These are phyloP conservation scores for Collariella sp. DNA, from an alignment of 495 filamentous ascomycete genomes.

Conservation along the genomic window DNA sequence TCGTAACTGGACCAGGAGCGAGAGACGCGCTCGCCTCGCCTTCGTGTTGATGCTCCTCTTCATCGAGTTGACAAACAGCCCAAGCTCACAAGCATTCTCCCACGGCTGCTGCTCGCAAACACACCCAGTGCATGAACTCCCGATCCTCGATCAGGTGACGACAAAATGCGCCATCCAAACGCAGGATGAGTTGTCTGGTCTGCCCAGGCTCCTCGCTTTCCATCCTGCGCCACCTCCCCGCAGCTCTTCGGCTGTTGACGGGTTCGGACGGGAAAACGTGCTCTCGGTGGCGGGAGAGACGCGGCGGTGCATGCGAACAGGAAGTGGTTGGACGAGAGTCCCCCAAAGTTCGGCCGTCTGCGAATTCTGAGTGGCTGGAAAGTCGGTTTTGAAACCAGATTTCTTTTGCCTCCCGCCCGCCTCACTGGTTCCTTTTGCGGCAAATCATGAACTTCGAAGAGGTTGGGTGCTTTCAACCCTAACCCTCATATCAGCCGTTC, in stretches of 20 bases:
- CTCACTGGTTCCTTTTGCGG: slow-evolving; percentile 14
- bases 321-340: slow-evolving; percentile 16
- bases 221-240: slow-evolving; percentile 1
- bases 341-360: slow-evolving; percentile 1
- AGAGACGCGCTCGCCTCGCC: slow-evolving; percentile 9
- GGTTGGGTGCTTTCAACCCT: background rate
- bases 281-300: background rate
- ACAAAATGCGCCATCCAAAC: slow-evolving; percentile 23
- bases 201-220: background rate
- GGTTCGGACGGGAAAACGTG: background rate
- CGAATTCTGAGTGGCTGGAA: slow-evolving; percentile 18
- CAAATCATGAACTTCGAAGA: slow-evolving; percentile 9
- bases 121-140: slow-evolving; percentile 20
- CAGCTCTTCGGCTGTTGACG: slow-evolving; percentile 5
- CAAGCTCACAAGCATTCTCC: slow-evolving; percentile 4
- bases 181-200: slow-evolving; percentile 23
- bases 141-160: slow-evolving; percentile 26
- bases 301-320: slow-evolving; percentile 1
- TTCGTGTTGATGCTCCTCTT: slow-evolving; percentile 19
- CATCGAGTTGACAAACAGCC: slow-evolving; percentile 14
- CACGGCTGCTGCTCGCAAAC: slow-evolving; percentile 9
- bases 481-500: slow-evolving; percentile 2
- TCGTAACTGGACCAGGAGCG: background rate
- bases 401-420: slow-evolving; percentile 3
- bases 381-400: background rate